Evolutionary conservation across 1,139 yeast genomes (phyloP), one percentile per base, ranked within the genome.

Genomic region (Blastobotrys arbuscula): DNA sequence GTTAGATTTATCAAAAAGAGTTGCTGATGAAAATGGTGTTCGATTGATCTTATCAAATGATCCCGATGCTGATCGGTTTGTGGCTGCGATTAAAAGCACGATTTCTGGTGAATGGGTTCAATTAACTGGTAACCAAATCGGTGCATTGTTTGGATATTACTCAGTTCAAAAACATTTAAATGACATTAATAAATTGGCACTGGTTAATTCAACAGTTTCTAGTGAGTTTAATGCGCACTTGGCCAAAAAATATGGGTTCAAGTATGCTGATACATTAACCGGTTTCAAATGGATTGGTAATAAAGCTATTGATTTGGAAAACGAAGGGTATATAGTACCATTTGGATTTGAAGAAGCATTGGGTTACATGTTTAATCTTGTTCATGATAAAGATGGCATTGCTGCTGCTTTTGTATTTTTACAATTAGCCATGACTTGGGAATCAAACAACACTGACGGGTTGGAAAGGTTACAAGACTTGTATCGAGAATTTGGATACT

Each of bases 211-310:
- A 0, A 89, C 97, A 0, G 97, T 92, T 0, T 88, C 96, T 0
- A 86, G 96, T 4, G 95, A 86, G 60, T 76, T 89, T 67, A 73
- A 89, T 50, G 68, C 72, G n/a, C 70, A 81, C 2, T 79, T 90
- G 81, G 94, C 96, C 0, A 63, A 71, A 3, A 63, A 62, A 10
- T 74, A 78, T 48, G 84, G 84, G 0, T 82, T 84, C 62, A 71
- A 78, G 42, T 85, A 75, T 66, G 76, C 72, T 42, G 97, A 92
- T 53, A 90, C 97, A 0, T 72, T 92, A 48, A 92, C 97, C 0
- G 97, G 98, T 1, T 92, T 92, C 71, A 92, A 92, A 67, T 92
- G 98, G 98, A 84, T 92, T 45, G 98, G 97, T 2, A 92, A 92
- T 64, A 77, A 81, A 54, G 95, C 96, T 1, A 79, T 84, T 34